Conservation (phyloP, 2,329 filamentous ascomycete species). For the Colletotrichum caudatum region DNA sequence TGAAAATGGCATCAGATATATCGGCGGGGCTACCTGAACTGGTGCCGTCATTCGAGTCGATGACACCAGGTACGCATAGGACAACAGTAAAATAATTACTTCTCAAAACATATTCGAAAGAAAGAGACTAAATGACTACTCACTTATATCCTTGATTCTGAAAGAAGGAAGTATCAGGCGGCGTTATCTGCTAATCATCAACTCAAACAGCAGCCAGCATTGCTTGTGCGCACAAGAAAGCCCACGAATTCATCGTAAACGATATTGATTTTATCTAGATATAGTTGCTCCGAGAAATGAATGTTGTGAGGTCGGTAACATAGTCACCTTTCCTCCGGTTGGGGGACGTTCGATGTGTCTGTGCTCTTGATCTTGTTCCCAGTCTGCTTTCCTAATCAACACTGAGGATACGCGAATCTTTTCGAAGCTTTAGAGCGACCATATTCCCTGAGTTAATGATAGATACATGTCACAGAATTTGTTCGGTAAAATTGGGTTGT, state of each 20-base stretch:
- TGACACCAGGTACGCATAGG: neutral
- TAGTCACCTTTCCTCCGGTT: neutral
- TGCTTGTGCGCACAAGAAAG: too few relatives aligned
- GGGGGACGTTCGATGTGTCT: neutral
- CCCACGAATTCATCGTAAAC: neutral
- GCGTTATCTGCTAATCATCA: neutral
- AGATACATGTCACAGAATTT: conserved; percentile 15
- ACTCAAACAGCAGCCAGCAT: neutral
- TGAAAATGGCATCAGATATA: neutral
- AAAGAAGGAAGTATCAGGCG: too few relatives aligned
- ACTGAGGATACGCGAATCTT: neutral
- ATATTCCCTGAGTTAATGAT: neutral
- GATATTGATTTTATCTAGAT: neutral
- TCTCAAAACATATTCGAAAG: neutral
- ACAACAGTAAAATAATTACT: neutral
- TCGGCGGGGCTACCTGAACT: neutral
- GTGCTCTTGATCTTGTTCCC: neutral
- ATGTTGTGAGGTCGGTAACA: neutral
- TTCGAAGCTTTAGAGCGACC: neutral
- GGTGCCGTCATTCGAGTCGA: neutral
- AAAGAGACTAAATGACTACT: neutral
- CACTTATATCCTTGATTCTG: too few relatives aligned
- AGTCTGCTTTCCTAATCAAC: neutral
- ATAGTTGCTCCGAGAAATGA: neutral
- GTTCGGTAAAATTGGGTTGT: conserved; percentile 17